These are phyloP conservation scores for Tylopilus vinaceipallidus DNA, from an alignment of 768 basidiomycete genomes.

Conservation along the genomic window DNA sequence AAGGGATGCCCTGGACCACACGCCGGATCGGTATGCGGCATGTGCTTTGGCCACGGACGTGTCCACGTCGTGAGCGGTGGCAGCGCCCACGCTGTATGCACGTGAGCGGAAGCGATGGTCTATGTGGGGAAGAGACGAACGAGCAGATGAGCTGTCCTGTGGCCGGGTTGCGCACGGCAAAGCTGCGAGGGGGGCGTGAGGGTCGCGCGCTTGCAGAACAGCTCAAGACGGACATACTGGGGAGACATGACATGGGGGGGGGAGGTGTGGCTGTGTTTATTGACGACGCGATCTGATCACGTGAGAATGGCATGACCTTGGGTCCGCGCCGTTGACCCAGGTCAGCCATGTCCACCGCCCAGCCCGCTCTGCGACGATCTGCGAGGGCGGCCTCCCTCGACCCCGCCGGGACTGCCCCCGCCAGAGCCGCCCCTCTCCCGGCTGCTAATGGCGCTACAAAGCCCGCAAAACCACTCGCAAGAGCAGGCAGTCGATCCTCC, in stretches of 20 bases:
- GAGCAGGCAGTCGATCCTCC: conserved; percentile 23
- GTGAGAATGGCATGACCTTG: conserved; percentile 5
- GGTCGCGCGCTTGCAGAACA: no score
- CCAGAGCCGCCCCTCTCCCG: conserved; percentile 32
- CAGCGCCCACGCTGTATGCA: conserved; percentile 47
- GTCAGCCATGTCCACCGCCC: conserved; percentile 29
- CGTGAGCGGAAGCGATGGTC: conserved; percentile 2
- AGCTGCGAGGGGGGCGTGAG: conserved; percentile 41
- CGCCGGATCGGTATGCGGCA: conserved; percentile 56
- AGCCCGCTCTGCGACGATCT: conserved; percentile 47
- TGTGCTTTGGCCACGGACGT: conserved; percentile 55
- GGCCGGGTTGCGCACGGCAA: conserved; percentile 65
- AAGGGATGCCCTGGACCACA: conserved; percentile 66
- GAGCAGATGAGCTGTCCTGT: conserved; percentile 56
- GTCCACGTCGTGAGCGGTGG: conserved; percentile 51
- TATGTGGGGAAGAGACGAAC: conserved; percentile 52
- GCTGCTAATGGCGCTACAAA: conserved; percentile 26
- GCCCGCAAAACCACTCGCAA: conserved; percentile 34
- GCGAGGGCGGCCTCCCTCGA: conserved; percentile 50
- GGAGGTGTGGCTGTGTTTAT: conserved; percentile 15
- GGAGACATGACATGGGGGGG: no score
- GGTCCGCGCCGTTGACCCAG: no score
- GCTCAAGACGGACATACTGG: not conserved
- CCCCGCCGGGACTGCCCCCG: conserved; percentile 26
- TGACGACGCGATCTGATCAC: conserved; percentile 26